Percentiles rank a stretch among this genome's conserved stretches.
These are phyloP conservation scores for Xylariaceae sp. DNA, from an alignment of 2,329 filamentous ascomycete species.

Conservation along the genomic window DNA sequence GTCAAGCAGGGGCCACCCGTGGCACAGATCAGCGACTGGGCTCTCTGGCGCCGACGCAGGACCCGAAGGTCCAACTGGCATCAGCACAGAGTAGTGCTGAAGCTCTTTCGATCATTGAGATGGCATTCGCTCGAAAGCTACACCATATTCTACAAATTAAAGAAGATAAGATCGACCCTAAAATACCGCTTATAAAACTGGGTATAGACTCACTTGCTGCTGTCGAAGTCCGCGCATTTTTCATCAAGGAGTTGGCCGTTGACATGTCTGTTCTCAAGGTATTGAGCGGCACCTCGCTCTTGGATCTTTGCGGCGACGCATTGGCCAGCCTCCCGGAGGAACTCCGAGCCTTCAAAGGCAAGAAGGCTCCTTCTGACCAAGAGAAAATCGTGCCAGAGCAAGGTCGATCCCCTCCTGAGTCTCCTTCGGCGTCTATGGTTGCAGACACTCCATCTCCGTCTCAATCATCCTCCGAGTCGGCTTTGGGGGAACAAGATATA, in stretches of 20 bases:
- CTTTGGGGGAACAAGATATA: not conserved
- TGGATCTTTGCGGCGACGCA: not conserved
- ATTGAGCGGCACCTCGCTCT: constrained; percentile 12
- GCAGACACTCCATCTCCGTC: too few relatives aligned
- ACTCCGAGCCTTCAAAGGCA: not conserved
- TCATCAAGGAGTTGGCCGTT: constrained; percentile 14
- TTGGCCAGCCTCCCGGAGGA: constrained; percentile 2
- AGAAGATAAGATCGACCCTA: not conserved
- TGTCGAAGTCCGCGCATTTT: constrained; percentile 18
- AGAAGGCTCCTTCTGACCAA: too few relatives aligned
- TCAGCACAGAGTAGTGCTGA: too few relatives aligned
- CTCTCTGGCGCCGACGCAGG: too few relatives aligned
- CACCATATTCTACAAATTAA: not conserved
- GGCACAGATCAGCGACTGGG: too few relatives aligned
- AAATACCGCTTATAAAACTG: not conserved
- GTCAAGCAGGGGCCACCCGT: too few relatives aligned
- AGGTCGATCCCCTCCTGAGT: not conserved
- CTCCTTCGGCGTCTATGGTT: not conserved
- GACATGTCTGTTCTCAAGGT: constrained; percentile 21
- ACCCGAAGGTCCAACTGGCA: too few relatives aligned
- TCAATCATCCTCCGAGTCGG: not conserved
- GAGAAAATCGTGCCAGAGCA: too few relatives aligned
- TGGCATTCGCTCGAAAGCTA: too few relatives aligned
- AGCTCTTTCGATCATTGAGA: too few relatives aligned
- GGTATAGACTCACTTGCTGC: constrained; percentile 22